A percentile compares a stretch with the other conserved stretches of the same genome.
Evolutionary conservation across 2,329 filamentous ascomycete species (phyloP).

Genomic region (Triangularia verruculosa): DNA sequence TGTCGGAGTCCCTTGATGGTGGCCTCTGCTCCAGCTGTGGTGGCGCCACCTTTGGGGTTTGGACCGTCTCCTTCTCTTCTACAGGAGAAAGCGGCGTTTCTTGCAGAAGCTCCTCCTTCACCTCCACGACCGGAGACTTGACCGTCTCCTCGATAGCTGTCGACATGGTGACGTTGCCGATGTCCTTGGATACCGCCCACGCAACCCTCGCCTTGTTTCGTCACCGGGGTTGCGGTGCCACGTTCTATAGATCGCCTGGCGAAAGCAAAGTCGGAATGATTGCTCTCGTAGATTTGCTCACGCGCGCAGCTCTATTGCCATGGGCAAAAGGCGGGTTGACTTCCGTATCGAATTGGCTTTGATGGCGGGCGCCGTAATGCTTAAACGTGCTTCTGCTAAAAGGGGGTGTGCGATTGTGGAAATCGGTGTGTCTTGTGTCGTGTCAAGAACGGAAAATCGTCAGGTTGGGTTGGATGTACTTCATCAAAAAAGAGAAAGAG

Average conservation of each 20-base stretch:
- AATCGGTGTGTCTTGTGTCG: neutral
- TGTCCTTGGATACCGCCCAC: neutral
- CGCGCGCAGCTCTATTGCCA: neutral
- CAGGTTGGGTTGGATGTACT: neutral
- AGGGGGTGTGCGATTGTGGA: neutral
- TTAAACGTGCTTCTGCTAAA: neutral
- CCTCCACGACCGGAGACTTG: neutral
- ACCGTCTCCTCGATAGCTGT: slow-evolving; percentile 2
- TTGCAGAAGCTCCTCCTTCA: neutral
- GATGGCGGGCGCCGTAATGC: neutral
- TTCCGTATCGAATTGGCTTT: neutral
- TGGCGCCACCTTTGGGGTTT: neutral
- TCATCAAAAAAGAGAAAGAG: neutral
- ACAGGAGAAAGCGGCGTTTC: neutral
- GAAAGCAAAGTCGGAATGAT: neutral
- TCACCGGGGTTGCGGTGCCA: neutral
- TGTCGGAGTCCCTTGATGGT: slow-evolving; percentile 37
- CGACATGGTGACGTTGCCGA: neutral
- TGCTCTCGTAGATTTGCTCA: neutral
- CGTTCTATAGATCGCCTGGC: neutral
- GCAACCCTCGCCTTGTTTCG: slow-evolving; percentile 2
- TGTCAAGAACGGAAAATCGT: neutral
- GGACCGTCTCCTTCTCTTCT: neutral
- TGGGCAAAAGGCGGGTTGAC: neutral
- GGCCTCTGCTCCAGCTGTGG: slow-evolving; percentile 20